phyloP scores from a whole-genome alignment of 805 yeast species.

The Pichia scutulata region DNA sequence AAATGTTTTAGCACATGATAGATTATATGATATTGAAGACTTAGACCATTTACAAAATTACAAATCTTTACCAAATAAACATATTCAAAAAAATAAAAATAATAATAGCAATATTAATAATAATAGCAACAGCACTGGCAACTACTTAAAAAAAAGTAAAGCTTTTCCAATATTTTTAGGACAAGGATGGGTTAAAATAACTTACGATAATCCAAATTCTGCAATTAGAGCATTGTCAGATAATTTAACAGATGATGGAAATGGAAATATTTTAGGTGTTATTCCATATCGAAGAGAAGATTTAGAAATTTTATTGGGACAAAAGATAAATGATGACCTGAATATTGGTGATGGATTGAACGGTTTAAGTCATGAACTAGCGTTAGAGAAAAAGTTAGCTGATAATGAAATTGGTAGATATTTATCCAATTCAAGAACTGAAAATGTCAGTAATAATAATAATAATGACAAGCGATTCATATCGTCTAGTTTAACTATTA shows the following conservation, averaged over 20 bases:
- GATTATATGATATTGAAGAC: background rate
- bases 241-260: conserved; percentile 62
- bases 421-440: background rate
- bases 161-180: conserved; percentile 71
- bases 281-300: conserved; percentile 51
- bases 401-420: conserved; percentile 10
- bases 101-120: background rate
- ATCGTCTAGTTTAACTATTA: conserved; percentile 1
- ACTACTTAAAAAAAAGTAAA: background rate
- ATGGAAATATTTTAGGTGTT: conserved; percentile 45
- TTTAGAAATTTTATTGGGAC: conserved; percentile 16
- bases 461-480: background rate
- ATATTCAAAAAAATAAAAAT: background rate
- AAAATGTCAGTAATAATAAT: background rate
- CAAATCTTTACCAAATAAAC: background rate
- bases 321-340: conserved; percentile 7
- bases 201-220: conserved; percentile 66
- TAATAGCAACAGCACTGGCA: background rate
- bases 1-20: background rate
- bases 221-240: conserved; percentile 80
- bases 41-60: background rate
- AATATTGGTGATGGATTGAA: conserved; percentile 10
- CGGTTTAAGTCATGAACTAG: conserved; percentile 7
- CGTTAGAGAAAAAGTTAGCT: conserved; percentile 2
- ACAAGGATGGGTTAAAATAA: conserved; percentile 83